Percentiles rank a stretch among this genome's conserved stretches.
These are phyloP conservation scores for Silybum marianum DNA, from an alignment of 129 eudicot species.

Conservation along the genomic window DNA sequence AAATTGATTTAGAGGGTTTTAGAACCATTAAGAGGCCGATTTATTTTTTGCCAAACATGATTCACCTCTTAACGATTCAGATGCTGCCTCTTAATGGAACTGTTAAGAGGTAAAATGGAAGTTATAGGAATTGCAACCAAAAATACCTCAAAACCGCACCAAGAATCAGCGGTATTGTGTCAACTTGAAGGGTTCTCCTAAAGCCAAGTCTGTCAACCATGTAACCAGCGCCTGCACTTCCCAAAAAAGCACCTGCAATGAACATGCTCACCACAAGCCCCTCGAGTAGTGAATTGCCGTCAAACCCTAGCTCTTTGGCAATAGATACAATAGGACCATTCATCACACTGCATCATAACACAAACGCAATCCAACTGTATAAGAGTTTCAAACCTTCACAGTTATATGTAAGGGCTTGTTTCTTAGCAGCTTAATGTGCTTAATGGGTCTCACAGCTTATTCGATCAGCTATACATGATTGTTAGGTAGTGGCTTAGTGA, in stretches of 20 bases:
- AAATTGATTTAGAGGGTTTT: no score
- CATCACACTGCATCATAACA: conserved; percentile 64
- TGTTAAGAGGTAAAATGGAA: not conserved
- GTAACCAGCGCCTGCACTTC: conserved; percentile 68
- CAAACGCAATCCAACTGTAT: not conserved
- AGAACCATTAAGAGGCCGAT: no score
- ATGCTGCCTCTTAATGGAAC: no score
- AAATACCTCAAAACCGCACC: conserved; percentile 80
- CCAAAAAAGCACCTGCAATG: conserved; percentile 92
- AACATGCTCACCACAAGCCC: conserved; percentile 94
- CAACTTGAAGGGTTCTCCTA: conserved; percentile 77
- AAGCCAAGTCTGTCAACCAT: conserved; percentile 77
- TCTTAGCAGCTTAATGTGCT: no score
- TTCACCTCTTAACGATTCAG: no score
- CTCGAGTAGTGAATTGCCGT: conserved; percentile 77
- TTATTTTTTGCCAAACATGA: no score
- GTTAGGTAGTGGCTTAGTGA: no score
- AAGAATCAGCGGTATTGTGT: conserved; percentile 69
- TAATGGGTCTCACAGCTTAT: no score
- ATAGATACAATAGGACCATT: conserved; percentile 82
- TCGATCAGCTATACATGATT: no score
- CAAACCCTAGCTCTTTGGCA: conserved; percentile 85
- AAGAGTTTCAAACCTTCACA: not conserved
- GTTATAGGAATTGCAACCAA: not conserved
- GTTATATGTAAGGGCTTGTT: not conserved